phyloP scores from a whole-genome alignment of 495 filamentous ascomycete species.

The Aspergillus carlsbadensis region DNA sequence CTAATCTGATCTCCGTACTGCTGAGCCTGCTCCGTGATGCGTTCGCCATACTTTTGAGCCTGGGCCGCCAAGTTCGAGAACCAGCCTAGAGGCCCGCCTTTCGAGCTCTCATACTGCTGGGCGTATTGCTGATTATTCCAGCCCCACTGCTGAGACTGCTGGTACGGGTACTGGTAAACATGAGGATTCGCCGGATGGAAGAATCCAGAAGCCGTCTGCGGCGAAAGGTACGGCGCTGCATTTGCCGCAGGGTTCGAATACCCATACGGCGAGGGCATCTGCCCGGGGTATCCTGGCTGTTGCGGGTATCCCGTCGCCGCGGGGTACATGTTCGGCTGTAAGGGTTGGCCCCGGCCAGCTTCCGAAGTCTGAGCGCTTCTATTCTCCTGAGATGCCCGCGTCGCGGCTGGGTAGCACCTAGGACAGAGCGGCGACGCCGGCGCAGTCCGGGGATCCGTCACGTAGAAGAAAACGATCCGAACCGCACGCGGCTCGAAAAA shows the following conservation, averaged over 20 bases:
- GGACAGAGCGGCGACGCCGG: conserved; percentile 44
- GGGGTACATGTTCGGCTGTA: conserved; percentile 12
- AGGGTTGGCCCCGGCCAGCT: conserved; percentile 10
- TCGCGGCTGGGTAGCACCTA: conserved; percentile 45
- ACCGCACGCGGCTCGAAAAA: conserved; percentile 48
- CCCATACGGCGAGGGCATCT: conserved; percentile 16
- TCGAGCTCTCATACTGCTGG: conserved; percentile 26
- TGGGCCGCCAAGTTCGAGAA: conserved; percentile 36
- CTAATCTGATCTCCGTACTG: conserved; percentile 44
- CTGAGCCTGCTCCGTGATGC: conserved; percentile 40
- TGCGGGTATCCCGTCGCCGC: conserved; percentile 14
- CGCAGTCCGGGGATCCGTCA: conserved; percentile 37
- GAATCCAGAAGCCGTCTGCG: conserved; percentile 24
- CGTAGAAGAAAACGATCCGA: conserved; percentile 38
- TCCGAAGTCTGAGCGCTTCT: conserved; percentile 10
- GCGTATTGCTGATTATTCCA: conserved; percentile 32
- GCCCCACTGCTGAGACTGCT: conserved; percentile 31
- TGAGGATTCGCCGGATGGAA: conserved; percentile 19
- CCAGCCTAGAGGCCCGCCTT: conserved; percentile 37
- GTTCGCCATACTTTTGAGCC: conserved; percentile 47
- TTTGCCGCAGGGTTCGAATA: conserved; percentile 17
- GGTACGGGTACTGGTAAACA: conserved; percentile 30
- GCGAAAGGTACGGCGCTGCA: conserved; percentile 16
- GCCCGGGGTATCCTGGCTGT: conserved; percentile 19
- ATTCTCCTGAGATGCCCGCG: conserved; percentile 28